Evolutionary conservation across 2,329 filamentous ascomycete genomes (phyloP).

Genomic region (Beauveria caledonica): DNA sequence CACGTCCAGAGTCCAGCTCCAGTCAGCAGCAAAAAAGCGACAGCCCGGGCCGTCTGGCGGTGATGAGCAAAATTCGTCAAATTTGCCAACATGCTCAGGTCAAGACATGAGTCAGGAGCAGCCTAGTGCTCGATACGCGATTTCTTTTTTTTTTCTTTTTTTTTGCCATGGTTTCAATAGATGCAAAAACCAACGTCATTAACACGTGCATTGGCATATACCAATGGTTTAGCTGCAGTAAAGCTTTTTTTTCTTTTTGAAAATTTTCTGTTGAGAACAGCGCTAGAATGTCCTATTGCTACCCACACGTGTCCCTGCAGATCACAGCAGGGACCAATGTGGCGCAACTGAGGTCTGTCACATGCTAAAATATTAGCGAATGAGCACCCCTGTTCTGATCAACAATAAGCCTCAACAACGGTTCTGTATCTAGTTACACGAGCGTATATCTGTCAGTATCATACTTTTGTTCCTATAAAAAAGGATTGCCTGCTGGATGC

Average conservation of each 20-base stretch:
- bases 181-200: background rate
- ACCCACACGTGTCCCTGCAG: constrained; percentile 2
- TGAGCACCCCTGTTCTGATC: background rate
- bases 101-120: background rate
- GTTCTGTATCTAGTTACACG: background rate
- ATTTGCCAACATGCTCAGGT: background rate
- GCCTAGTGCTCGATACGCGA: background rate
- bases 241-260: background rate
- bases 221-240: background rate
- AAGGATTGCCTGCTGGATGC: background rate
- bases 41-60: background rate
- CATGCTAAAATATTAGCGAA: background rate
- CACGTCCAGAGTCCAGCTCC: background rate
- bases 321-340: background rate
- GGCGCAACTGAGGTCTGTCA: background rate
- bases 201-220: background rate
- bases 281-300: background rate
- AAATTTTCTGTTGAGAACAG: background rate
- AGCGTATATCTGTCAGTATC: background rate
- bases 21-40: background rate
- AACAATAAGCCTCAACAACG: background rate
- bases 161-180: too few species aligned
- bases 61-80: background rate
- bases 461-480: background rate
- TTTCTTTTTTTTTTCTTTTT: background rate